A percentile compares a stretch with the other conserved stretches of the same genome.
These are phyloP conservation scores for Aspergillus uvarum DNA, from an alignment of 2,329 filamentous ascomycete genomes.

Conservation along the genomic window DNA sequence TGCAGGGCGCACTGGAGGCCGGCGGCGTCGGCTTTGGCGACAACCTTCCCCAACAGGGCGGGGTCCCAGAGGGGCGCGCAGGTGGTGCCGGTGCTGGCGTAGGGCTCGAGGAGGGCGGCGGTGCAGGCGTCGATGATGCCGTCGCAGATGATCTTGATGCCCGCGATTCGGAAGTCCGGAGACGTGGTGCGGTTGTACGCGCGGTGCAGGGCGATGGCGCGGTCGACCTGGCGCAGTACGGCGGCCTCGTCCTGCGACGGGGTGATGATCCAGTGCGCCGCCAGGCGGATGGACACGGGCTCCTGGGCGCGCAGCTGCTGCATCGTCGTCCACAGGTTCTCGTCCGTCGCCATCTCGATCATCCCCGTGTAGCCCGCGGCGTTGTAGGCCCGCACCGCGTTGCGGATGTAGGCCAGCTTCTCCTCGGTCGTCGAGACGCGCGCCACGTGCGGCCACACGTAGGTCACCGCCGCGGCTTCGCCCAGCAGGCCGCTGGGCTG, in stretches of 20 bases:
- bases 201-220: too few relatives aligned
- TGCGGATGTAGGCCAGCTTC: slow-evolving; percentile 42
- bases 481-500: slow-evolving; percentile 40
- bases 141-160: too few relatives aligned
- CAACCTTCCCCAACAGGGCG: slow-evolving; percentile 31
- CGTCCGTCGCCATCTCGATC: slow-evolving; percentile 54
- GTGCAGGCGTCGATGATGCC: too few relatives aligned
- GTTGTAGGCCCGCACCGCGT: slow-evolving; percentile 46
- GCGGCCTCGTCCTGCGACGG: too few relatives aligned
- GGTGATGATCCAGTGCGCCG: too few relatives aligned
- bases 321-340: slow-evolving; percentile 48
- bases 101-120: too few relatives aligned
- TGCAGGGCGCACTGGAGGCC: slow-evolving; percentile 52
- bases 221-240: too few relatives aligned
- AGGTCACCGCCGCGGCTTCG: slow-evolving; percentile 46
- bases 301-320: slow-evolving; percentile 21
- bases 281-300: too few relatives aligned
- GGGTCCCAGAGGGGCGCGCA: too few relatives aligned
- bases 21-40: slow-evolving; percentile 42
- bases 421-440: slow-evolving; percentile 43
- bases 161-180: too few relatives aligned
- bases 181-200: too few relatives aligned
- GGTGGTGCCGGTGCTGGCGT: too few relatives aligned
- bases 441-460: slow-evolving; percentile 51
- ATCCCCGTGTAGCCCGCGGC: slow-evolving; percentile 49